These are phyloP conservation scores for Calonectria hawksworthii DNA, from an alignment of 2,329 filamentous ascomycete species.

Conservation along the genomic window DNA sequence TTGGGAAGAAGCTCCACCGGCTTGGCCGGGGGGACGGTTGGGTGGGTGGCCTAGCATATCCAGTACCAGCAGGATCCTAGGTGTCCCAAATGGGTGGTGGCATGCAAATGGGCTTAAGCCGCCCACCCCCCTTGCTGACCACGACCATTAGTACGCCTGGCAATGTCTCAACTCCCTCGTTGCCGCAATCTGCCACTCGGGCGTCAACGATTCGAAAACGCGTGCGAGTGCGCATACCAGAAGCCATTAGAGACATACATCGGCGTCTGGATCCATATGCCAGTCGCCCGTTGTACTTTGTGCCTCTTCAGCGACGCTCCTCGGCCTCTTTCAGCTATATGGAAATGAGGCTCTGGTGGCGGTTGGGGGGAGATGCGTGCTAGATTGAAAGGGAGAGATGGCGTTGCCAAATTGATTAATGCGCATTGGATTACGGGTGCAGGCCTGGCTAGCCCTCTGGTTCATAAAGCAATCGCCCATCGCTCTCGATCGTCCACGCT, in stretches of 20 bases:
- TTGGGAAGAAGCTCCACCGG: constrained; percentile 42
- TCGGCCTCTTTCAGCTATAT: neutral
- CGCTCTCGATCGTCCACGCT: neutral
- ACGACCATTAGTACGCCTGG: constrained; percentile 33
- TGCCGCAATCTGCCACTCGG: constrained; percentile 39
- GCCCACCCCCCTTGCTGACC: constrained; percentile 36
- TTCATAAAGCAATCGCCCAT: constrained; percentile 1
- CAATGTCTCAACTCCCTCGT: constrained; percentile 45
- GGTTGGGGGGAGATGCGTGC: neutral
- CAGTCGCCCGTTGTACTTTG: neutral
- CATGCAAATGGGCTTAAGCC: constrained; percentile 42
- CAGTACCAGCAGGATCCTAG: constrained; percentile 25
- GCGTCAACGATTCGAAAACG: constrained; percentile 14
- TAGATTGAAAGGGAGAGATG: constrained; percentile 10
- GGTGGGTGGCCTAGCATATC: constrained; percentile 38
- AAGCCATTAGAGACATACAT: constrained; percentile 2
- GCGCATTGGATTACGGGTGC: constrained; percentile 10
- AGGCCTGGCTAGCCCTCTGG: neutral
- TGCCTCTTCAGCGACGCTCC: neutral
- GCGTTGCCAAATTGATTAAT: constrained; percentile 22
- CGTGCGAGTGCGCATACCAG: constrained; percentile 8
- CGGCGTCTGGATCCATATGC: neutral
- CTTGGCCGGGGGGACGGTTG: constrained; percentile 41
- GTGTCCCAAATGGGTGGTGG: constrained; percentile 37
- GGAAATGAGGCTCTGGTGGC: constrained; percentile 17